These are phyloP conservation scores for Verticillium albo-atrum DNA, from an alignment of 2,329 filamentous ascomycete species.

Conservation along the genomic window DNA sequence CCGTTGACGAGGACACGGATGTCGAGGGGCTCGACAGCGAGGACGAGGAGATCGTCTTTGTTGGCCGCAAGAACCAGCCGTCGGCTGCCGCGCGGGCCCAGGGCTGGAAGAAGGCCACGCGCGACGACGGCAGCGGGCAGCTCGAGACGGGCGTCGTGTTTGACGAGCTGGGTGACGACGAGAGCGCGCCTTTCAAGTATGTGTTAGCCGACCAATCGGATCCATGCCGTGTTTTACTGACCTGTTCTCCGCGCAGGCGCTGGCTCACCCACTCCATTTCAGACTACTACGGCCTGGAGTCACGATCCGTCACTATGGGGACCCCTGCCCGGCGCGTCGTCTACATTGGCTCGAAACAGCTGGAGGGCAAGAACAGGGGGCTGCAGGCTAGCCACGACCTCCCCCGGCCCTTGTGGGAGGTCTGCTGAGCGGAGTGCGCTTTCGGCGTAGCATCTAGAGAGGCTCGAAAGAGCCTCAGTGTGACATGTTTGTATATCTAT, in stretches of 20 bases:
- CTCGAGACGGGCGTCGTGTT: slow-evolving; percentile 67
- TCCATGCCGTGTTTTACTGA: background rate
- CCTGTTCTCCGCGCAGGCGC: slow-evolving; percentile 48
- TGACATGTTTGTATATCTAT: background rate
- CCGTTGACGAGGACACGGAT: slow-evolving; percentile 37
- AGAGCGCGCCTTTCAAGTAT: slow-evolving; percentile 76
- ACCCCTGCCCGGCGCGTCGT: slow-evolving; percentile 71
- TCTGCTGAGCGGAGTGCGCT: slow-evolving; percentile 34
- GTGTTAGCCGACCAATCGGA: slow-evolving; percentile 23
- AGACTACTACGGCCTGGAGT: slow-evolving; percentile 84
- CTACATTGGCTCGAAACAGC: slow-evolving; percentile 69
- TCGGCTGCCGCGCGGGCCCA: slow-evolving; percentile 27
- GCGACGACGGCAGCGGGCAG: slow-evolving; percentile 55
- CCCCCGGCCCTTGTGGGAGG: slow-evolving; percentile 60
- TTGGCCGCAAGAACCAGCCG: slow-evolving; percentile 65
- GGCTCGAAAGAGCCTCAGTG: background rate
- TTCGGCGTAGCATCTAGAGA: background rate
- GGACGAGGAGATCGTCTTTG: slow-evolving; percentile 90
- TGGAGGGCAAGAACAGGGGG: slow-evolving; percentile 18
- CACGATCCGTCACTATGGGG: slow-evolving; percentile 71
- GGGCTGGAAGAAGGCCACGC: slow-evolving; percentile 44
- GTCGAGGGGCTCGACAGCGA: slow-evolving; percentile 39
- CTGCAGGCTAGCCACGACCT: slow-evolving; percentile 29
- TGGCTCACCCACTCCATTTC: slow-evolving; percentile 94
- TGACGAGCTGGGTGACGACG: slow-evolving; percentile 71